These are phyloP conservation scores for Fagus sylvatica DNA, from an alignment of 306 rosid species.

Conservation along the genomic window DNA sequence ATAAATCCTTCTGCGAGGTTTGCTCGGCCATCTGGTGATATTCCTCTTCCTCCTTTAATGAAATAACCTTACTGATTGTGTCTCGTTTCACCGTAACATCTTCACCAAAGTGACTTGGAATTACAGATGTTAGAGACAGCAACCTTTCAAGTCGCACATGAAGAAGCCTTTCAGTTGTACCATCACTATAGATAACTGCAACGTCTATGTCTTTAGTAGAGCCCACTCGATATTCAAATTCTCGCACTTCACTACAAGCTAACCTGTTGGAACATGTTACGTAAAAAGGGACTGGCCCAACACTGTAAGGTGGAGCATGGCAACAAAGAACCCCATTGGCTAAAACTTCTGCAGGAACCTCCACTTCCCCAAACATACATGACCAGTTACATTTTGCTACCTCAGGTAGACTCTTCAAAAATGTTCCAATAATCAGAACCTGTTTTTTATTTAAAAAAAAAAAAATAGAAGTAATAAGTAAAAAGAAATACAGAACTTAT, in stretches of 20 bases:
- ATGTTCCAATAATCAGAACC: slow-evolving; percentile 74
- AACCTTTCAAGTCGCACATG: slow-evolving; percentile 54
- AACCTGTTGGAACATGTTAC: slow-evolving; percentile 86
- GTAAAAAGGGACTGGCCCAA: slow-evolving; percentile 79
- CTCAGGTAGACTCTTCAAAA: slow-evolving; percentile 52
- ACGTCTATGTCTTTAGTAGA: slow-evolving; percentile 47
- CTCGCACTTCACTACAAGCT: slow-evolving; percentile 92
- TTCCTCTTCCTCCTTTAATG: slow-evolving; percentile 73
- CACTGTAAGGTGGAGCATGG: slow-evolving; percentile 65
- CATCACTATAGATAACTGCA: slow-evolving; percentile 31
- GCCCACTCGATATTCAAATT: slow-evolving; percentile 65
- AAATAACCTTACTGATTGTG: slow-evolving; percentile 55
- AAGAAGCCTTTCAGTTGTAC: slow-evolving; percentile 43
- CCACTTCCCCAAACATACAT: slow-evolving; percentile 94
- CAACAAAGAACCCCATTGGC: slow-evolving; percentile 78
- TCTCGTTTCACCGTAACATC: slow-evolving; percentile 46
- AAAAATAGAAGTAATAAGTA: background rate
- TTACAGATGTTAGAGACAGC: slow-evolving; percentile 47
- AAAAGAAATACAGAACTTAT: background rate
- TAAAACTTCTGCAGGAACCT: slow-evolving; percentile 80
- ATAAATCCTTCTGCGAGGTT: slow-evolving; percentile 32
- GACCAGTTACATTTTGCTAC: slow-evolving; percentile 61
- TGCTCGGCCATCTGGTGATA: slow-evolving; percentile 37
- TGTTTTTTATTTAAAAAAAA: slow-evolving; percentile 34
- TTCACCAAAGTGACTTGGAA: slow-evolving; percentile 41